Evolutionary conservation across 495 filamentous ascomycete species (phyloP).

Genomic region (Xylaria curta): DNA sequence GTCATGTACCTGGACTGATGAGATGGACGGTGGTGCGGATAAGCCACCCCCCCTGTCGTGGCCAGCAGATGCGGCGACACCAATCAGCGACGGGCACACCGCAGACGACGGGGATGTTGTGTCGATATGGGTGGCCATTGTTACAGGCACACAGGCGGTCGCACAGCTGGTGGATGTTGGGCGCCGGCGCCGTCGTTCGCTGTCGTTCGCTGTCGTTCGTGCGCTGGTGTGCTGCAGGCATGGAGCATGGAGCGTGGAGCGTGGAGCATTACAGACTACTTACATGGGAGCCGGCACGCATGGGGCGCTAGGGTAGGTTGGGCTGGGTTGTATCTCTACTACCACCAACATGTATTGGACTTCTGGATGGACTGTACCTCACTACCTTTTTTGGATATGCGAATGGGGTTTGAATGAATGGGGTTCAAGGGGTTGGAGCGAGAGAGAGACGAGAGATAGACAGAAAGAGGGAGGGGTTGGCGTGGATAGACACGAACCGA

Average conservation of each 20-base stretch:
- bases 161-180: slow-evolving; percentile 17
- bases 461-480: not conserved
- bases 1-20: slow-evolving; percentile 25
- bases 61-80: slow-evolving; percentile 23
- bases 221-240: slow-evolving; percentile 25
- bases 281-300: not conserved
- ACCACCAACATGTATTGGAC: not conserved
- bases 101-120: slow-evolving; percentile 21
- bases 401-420: not conserved
- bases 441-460: too few species aligned
- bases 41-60: slow-evolving; percentile 24
- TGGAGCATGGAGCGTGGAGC: not conserved
- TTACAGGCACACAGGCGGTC: not conserved
- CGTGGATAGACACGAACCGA: not conserved
- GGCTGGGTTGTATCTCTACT: not conserved
- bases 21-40: not conserved
- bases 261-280: not conserved
- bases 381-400: not conserved
- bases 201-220: slow-evolving; percentile 25
- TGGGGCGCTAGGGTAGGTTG: not conserved
- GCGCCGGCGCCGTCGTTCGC: slow-evolving; percentile 18
- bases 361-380: not conserved
- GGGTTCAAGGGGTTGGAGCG: not conserved
- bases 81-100: slow-evolving; percentile 24
- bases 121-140: not conserved